Percentiles rank a stretch among this genome's conserved stretches.
These are phyloP conservation scores for Nicotiana rustica DNA, from an alignment of 305 asterid species.

Conservation along the genomic window DNA sequence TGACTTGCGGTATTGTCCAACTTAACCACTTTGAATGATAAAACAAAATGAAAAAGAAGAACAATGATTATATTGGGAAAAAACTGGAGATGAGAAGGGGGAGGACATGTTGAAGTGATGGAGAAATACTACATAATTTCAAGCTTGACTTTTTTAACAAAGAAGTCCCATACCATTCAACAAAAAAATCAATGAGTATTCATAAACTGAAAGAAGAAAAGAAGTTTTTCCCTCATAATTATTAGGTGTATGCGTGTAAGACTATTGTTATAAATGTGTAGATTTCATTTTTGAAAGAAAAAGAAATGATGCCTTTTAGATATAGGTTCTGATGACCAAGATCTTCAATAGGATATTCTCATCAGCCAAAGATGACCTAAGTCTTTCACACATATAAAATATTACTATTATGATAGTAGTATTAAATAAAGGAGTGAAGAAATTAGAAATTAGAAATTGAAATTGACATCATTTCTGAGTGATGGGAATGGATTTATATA, in stretches of 20 bases:
- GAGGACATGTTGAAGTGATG: slow-evolving; percentile 19
- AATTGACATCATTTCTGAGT: slow-evolving; percentile 19
- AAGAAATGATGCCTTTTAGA: slow-evolving; percentile 31
- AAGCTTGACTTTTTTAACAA: slow-evolving; percentile 25
- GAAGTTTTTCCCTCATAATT: not conserved
- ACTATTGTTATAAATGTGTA: not conserved
- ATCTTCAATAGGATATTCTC: not conserved
- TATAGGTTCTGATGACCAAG: slow-evolving; percentile 33
- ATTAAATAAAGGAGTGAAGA: no score
- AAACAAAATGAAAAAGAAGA: no score
- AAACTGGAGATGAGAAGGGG: not conserved
- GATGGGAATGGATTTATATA: slow-evolving; percentile 29
- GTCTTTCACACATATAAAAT: not conserved
- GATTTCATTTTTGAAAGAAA: slow-evolving; percentile 4
- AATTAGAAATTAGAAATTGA: not conserved
- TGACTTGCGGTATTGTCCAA: no score
- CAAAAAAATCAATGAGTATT: slow-evolving; percentile 20
- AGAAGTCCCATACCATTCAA: slow-evolving; percentile 27
- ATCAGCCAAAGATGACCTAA: slow-evolving; percentile 24
- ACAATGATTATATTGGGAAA: not conserved
- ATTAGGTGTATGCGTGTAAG: not conserved
- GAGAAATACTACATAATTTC: slow-evolving; percentile 27
- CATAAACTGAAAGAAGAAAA: slow-evolving; percentile 21
- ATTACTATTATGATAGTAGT: not conserved
- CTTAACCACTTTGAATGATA: no score